Evolutionary conservation across 441 rosid genomes (phyloP).

Genomic region (Euphorbia corollata): DNA sequence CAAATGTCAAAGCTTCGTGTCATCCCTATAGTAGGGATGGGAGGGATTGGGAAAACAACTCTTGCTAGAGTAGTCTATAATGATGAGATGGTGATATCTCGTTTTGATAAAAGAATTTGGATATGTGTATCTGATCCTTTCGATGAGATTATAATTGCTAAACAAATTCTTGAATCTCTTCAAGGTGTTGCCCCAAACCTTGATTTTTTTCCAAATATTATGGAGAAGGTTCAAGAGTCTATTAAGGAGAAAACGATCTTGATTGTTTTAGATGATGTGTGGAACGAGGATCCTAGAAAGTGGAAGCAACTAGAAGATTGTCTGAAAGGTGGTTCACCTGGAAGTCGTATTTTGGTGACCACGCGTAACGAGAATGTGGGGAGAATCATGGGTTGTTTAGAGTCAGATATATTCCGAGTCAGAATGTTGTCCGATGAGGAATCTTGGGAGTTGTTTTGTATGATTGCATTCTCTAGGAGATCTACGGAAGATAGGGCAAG

Average conservation of each 20-base stretch:
- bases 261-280: constrained; percentile 20
- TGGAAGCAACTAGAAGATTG: neutral
- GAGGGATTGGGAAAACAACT: constrained; percentile 13
- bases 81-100: neutral
- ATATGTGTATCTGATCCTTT: too few relatives aligned
- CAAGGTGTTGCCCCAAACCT: too few relatives aligned
- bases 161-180: too few relatives aligned
- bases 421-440: neutral
- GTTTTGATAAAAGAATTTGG: neutral
- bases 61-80: constrained; percentile 12
- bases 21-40: constrained; percentile 16
- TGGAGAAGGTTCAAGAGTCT: neutral
- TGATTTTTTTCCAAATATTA: neutral
- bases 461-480: neutral
- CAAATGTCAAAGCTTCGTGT: neutral
- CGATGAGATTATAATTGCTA: too few relatives aligned
- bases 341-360: constrained; percentile 15
- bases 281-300: constrained; percentile 12
- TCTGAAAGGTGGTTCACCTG: neutral
- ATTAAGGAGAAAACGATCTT: neutral
- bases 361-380: neutral
- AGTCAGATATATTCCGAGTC: neutral
- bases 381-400: neutral
- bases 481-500: neutral
- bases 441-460: constrained; percentile 3